Evolutionary conservation across 2,329 filamentous ascomycete genomes (phyloP), one percentile per base, ranked within the genome.

Genomic region (Penicillium sumatraense): DNA sequence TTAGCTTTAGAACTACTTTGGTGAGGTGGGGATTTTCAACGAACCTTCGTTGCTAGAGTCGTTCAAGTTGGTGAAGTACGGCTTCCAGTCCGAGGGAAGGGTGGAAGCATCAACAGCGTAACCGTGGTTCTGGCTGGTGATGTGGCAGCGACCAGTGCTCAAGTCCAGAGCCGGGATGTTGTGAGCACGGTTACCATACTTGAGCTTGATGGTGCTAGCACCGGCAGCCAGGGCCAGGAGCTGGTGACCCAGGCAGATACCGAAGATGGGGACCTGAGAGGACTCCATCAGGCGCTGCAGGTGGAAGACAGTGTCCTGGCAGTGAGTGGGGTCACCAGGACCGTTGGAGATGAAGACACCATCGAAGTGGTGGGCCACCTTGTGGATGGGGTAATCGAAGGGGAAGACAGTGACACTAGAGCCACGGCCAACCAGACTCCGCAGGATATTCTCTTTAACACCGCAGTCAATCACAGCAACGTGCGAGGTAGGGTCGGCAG

Each of bases 291-390:
- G 80, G 69, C 91, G 90, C 68, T 84, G 84, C 53, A 99, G 86
- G 81, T 96, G 93, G 84, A 96, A 93, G 62, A 96, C 91, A 36
- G 95, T 97, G 69, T 91, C 86, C 72, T 92, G 89, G 82, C 93
- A 97, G 80, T 99, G 95, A 38, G 93, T 98, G 67, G 95, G 95
- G 79, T 99, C 95, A 79, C 95, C 95, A 24, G 95, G 95, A 57
- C 95, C 95, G 80, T 99, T 99, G 78, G 92, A 96, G 80, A 98
- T 97, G 84, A 99, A 99, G 71, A 99, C 88, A 71, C 95, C 95
- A 68, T 99, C 95, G 68, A 96, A 98, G 83, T 98, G 92, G 78
- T 96, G 90, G 54, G 95, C 90, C 33, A 97, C 90, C 84, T 98
- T 97, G 85, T 98, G 93, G 74, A 99, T 95, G 50, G 93, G 93